Conservation (phyloP, 2,329 filamentous ascomycete genomes). For the Penicillium capsulatum region DNA sequence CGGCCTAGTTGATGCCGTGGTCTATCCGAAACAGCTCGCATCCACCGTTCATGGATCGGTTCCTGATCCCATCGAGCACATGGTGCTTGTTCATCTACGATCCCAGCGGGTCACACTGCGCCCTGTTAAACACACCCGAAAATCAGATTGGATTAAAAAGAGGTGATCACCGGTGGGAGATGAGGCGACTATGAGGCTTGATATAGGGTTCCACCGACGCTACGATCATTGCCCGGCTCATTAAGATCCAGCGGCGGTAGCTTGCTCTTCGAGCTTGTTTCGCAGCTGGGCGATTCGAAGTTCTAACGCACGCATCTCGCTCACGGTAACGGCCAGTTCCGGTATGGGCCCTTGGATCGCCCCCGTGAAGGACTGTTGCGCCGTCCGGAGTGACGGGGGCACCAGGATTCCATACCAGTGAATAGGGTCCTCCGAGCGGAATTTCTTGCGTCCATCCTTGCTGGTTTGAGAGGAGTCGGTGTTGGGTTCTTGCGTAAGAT, state of each 20-base stretch:
- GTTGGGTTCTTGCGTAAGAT: background rate
- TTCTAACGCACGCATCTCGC: conserved; percentile 43
- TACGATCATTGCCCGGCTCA: background rate
- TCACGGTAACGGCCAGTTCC: conserved; percentile 34
- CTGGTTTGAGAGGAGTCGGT: conserved; percentile 4
- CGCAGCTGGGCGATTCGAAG: conserved; percentile 33
- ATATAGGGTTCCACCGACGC: too few relatives aligned
- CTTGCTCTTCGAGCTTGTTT: conserved; percentile 17
- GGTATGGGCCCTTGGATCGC: conserved; percentile 37
- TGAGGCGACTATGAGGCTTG: too few relatives aligned
- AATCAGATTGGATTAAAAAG: background rate
- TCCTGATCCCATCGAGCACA: background rate
- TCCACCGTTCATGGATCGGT: background rate
- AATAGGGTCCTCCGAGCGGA: conserved; percentile 40
- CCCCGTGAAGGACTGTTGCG: conserved; percentile 43
- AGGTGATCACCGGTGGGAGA: too few relatives aligned
- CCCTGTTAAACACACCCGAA: background rate
- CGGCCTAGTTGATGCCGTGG: too few relatives aligned
- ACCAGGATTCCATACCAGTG: conserved; percentile 50
- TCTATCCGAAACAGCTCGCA: too few relatives aligned
- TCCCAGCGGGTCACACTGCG: background rate
- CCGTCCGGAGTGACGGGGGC: conserved; percentile 41
- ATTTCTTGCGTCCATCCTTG: conserved; percentile 11
- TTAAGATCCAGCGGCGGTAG: background rate
- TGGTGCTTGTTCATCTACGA: background rate